These are phyloP conservation scores for Euphorbia celastroides DNA, from an alignment of 441 rosid genomes.

Conservation along the genomic window DNA sequence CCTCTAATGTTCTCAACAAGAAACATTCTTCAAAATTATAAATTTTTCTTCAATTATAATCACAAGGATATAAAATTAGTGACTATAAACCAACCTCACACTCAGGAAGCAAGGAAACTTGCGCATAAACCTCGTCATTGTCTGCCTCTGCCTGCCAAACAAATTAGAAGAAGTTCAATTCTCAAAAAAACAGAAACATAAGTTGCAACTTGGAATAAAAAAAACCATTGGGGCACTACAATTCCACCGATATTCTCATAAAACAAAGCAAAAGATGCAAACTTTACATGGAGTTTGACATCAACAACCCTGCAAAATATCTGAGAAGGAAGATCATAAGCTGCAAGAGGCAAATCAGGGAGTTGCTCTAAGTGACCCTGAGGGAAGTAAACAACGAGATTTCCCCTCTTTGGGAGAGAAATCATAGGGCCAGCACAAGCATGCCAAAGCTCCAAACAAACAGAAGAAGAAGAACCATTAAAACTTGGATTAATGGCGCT, in stretches of 20 bases:
- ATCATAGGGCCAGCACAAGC: slow-evolving; percentile 97
- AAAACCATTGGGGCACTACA: background rate
- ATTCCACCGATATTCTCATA: background rate
- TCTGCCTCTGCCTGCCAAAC: slow-evolving; percentile 71
- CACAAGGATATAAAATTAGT: slow-evolving; percentile 16
- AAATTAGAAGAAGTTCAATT: slow-evolving; percentile 5
- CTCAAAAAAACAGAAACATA: background rate
- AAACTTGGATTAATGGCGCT: slow-evolving; percentile 28
- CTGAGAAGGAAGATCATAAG: slow-evolving; percentile 64
- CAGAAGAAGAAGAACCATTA: slow-evolving; percentile 40
- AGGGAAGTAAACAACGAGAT: slow-evolving; percentile 78
- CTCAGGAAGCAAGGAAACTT: slow-evolving; percentile 76
- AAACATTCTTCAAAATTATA: slow-evolving; percentile 2
- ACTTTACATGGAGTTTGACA: slow-evolving; percentile 85
- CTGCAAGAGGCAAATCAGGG: slow-evolving; percentile 50
- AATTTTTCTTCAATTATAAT: background rate
- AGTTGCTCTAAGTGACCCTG: slow-evolving; percentile 92
- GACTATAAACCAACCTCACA: slow-evolving; percentile 54
- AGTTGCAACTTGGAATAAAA: background rate
- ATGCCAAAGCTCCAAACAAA: slow-evolving; percentile 94
- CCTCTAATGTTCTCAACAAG: background rate
- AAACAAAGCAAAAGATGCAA: background rate
- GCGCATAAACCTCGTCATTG: slow-evolving; percentile 89
- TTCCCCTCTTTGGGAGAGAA: slow-evolving; percentile 79
- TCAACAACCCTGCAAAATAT: slow-evolving; percentile 87